Conservation (phyloP, 495 filamentous ascomycete genomes). For the Aspergillus ellipticus region DNA sequence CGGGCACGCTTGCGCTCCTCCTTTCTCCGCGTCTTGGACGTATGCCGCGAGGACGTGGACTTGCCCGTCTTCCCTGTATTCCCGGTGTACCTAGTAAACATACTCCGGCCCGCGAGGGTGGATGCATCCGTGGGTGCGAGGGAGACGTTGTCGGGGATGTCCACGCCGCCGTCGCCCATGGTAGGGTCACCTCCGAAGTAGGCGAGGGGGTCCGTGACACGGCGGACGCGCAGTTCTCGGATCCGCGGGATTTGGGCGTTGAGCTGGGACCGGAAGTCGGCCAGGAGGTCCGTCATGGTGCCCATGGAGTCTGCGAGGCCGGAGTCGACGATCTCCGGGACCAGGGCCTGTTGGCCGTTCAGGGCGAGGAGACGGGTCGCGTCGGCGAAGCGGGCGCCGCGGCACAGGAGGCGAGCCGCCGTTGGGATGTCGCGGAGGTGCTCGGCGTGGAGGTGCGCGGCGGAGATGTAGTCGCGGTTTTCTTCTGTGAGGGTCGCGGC, state of each 20-base stretch:
- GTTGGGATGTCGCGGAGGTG: conserved; percentile 66
- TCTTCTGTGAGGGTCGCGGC: conserved; percentile 76
- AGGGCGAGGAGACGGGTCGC: conserved; percentile 68
- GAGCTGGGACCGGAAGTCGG: conserved; percentile 85
- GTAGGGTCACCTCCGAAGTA: conserved; percentile 70
- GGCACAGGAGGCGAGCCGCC: conserved; percentile 71
- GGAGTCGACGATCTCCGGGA: conserved; percentile 62
- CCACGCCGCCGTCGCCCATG: conserved; percentile 41
- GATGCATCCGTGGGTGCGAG: conserved; percentile 80
- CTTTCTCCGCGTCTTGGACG: conserved; percentile 73
- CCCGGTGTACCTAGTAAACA: conserved; percentile 91
- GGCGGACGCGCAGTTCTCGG: conserved; percentile 72
- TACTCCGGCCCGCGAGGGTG: conserved; percentile 64
- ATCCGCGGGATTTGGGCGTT: conserved; percentile 80
- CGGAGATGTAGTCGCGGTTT: conserved; percentile 73
- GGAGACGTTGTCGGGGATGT: conserved; percentile 88
- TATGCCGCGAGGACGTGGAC: conserved; percentile 67
- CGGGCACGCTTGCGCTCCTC: conserved; percentile 94
- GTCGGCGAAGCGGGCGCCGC: conserved; percentile 77
- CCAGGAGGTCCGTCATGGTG: conserved; percentile 78
- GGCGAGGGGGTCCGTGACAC: conserved; percentile 72
- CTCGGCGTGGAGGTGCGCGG: conserved; percentile 75
- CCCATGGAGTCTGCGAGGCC: conserved; percentile 75
- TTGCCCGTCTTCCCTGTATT: conserved; percentile 84
- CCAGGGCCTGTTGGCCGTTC: conserved; percentile 41